Percentiles rank a stretch among this genome's conserved stretches.
These are phyloP conservation scores for Solanum lignicaule DNA, from an alignment of 257 asterid genomes.

Conservation along the genomic window DNA sequence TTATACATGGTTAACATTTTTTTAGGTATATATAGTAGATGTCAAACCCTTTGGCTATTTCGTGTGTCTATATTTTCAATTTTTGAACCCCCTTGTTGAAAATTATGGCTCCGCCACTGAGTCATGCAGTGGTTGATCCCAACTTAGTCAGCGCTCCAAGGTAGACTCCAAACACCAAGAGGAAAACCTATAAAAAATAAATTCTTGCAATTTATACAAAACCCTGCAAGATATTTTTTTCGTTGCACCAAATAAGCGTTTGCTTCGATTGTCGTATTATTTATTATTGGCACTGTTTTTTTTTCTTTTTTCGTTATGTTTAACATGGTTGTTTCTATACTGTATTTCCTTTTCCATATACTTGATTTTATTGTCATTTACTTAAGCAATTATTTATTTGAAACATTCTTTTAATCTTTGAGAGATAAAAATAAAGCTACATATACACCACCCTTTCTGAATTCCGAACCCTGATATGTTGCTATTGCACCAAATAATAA, in stretches of 20 bases:
- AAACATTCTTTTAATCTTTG: accelerated
- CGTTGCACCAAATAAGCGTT: background rate
- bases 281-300: accelerated
- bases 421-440: background rate
- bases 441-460: background rate
- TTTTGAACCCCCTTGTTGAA: too few species aligned
- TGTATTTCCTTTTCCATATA: background rate
- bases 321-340: accelerated
- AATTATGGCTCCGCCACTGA: too few species aligned
- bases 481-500: background rate
- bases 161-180: too few species aligned
- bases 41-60: too few species aligned
- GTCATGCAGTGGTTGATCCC: too few species aligned
- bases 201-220: background rate
- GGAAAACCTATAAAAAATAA: too few species aligned
- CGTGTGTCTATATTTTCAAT: too few species aligned
- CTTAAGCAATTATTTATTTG: background rate
- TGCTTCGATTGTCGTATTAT: background rate
- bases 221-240: background rate
- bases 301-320: background rate
- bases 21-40: too few species aligned
- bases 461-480: background rate
- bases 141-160: too few species aligned
- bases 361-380: background rate
- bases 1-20: too few species aligned